Evolutionary conservation across 106 monocot genomes (phyloP), one percentile per base, ranked within the genome.

Genomic region (Platanthera guangdongensis): DNA sequence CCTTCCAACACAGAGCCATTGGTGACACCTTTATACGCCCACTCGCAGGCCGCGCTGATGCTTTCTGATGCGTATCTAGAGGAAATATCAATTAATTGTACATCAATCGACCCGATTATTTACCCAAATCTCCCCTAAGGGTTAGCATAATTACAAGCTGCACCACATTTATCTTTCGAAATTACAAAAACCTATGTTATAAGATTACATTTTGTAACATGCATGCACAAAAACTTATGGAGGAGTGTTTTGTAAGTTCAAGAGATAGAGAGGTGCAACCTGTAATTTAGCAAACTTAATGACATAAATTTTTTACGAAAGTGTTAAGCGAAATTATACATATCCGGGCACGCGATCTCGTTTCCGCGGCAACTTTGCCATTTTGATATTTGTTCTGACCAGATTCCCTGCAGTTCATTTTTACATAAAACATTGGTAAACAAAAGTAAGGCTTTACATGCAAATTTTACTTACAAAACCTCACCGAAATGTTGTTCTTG

Each of bases 61-160:
- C 86, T 82, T 78, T 89, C 89, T 9, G 89, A 73, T 82, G 89
- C 89, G 77, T 82, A 89, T 75, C 89, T 89, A 60, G 49, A 48
- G 14, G 6, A 75, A 60, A 39, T 39, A 39, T 39, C 39, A 39
- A 39, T 21, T 21, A 70, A 39, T 21, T 21, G 21, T 14, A 60
- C 60, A 60, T 60, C n/a, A 48, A 4, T 46, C 0, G 9, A 68
- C 28, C 39, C 10, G 7, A 9, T 10, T 53, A 53, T 1, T 53
- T 4, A 53, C 53, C 14, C 6, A 10, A 10, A 53, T 53, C 39
- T 1, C 39, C 39, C 39, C 39, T 3, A 3, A 39, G 39, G 3
- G 39, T 39, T 39, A 39, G 39, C 14, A 14, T 53, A 8, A 53
- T 53, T 39, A 39, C 39, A 39, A 1, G 39, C 39, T 39, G 39